Evolutionary conservation across 2,329 filamentous ascomycete genomes (phyloP), one percentile per base, ranked within the genome.

Genomic region (Penicillium italicum): DNA sequence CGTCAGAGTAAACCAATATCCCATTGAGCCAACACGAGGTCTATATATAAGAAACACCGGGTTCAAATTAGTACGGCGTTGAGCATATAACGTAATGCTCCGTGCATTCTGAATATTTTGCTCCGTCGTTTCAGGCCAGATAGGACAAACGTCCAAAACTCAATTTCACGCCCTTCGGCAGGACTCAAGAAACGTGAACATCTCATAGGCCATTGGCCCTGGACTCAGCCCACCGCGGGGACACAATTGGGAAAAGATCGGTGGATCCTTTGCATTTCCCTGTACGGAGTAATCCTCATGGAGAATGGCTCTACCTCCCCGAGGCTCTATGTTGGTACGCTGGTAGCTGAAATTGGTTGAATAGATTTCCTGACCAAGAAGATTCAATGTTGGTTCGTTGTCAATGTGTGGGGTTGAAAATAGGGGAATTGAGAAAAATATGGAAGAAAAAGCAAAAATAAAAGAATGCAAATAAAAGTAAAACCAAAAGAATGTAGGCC

Each of bases 131-230:
- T 37, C 34, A 37, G n/a, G 11, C 26, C 24, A 24, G 33, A 36
- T n/a, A 11, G 34, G 34, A 40, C 22, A 20, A 28, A 34, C 22
- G 11, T 36, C n/a, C 7, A 24, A 64, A 65, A 64, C 53, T 66
- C 58, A 63, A 65, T 59, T 65, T 66, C 56, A 64, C 64, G 64
- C 64, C 64, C 63, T 66, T 66, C 59, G 62, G 58, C 51, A 58
- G 53, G 56, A 49, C 64, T 65, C 66, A 52, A 26, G 41, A 41
- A 43, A 59, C 56, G 59, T 11, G 46, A 57, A 38, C 33, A 53
- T 52, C 22, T 47, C 38, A 61, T 52, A 52, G 57, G 43, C 58
- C 56, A 60, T 54, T 53, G 52, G 28, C 62, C 54, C 58, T 28
- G 56, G 56, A 59, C 62, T 59, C 55, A 61, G 62, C 62, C 60